These are phyloP conservation scores for Yamadazyma siamensis DNA, from an alignment of 1,139 yeast genomes.

Conservation along the genomic window DNA sequence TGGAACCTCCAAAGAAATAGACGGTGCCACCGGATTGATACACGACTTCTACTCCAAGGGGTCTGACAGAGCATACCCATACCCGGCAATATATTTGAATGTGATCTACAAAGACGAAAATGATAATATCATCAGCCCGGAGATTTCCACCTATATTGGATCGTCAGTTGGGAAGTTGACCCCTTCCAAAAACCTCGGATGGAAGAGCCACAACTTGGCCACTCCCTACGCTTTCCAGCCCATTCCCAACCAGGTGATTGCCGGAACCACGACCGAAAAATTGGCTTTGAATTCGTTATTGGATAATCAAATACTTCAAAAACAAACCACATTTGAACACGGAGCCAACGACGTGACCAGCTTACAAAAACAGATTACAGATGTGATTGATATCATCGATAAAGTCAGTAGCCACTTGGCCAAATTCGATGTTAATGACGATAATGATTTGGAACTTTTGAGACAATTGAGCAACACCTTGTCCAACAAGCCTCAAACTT, in stretches of 20 bases:
- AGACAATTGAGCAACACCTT: slow-evolving; percentile 64
- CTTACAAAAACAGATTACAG: slow-evolving; percentile 53
- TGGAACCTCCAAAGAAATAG: slow-evolving; percentile 63
- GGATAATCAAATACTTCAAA: slow-evolving; percentile 18
- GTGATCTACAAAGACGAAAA: slow-evolving; percentile 44
- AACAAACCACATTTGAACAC: slow-evolving; percentile 18
- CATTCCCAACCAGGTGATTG: slow-evolving; percentile 63
- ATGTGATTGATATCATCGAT: slow-evolving; percentile 53
- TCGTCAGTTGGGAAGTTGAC: slow-evolving; percentile 61
- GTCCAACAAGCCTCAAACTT: slow-evolving; percentile 54
- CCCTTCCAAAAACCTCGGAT: slow-evolving; percentile 17
- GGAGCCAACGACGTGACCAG: slow-evolving; percentile 20
- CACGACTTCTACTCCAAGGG: slow-evolving; percentile 80
- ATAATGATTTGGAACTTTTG: slow-evolving; percentile 52
- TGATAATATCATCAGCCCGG: slow-evolving; percentile 33
- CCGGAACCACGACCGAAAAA: slow-evolving; percentile 57
- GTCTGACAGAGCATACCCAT: slow-evolving; percentile 66
- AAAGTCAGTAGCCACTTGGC: slow-evolving; percentile 50
- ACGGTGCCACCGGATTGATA: slow-evolving; percentile 74
- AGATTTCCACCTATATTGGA: slow-evolving; percentile 68
- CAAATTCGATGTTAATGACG: slow-evolving; percentile 44
- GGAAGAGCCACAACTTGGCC: slow-evolving; percentile 12
- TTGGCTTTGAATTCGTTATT: slow-evolving; percentile 46
- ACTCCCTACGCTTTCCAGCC: slow-evolving; percentile 75
- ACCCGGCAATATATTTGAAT: slow-evolving; percentile 79